Conservation (phyloP, 805 yeast genomes). For the Starmerella potacharoeniae region DNA sequence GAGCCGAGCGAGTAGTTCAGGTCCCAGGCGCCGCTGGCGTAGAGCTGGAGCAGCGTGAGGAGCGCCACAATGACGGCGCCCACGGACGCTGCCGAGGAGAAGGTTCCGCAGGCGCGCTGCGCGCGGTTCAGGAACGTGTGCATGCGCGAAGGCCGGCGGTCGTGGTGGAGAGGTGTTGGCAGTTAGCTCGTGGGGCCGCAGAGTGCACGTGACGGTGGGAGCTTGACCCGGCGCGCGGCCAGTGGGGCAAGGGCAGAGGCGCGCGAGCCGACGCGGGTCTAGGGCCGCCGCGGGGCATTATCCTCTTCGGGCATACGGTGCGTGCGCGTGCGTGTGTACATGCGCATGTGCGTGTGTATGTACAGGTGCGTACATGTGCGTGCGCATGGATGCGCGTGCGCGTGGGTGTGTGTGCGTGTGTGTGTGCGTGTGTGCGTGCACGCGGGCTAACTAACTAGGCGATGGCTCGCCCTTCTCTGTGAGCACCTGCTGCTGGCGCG, state of each 20-base stretch:
- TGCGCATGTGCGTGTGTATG: no score
- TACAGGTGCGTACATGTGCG: no score
- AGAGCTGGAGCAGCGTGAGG: slow-evolving; percentile 23
- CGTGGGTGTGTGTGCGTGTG: background rate
- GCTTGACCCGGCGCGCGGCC: no score
- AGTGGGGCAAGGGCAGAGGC: no score
- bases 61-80: slow-evolving; percentile 26
- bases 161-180: background rate
- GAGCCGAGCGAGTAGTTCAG: slow-evolving; percentile 14
- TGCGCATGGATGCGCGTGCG: no score
- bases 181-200: background rate
- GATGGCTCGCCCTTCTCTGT: background rate
- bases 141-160: slow-evolving; percentile 20
- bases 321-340: no score
- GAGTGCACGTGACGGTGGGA: background rate
- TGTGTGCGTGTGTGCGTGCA: no score
- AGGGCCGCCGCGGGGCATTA: no score
- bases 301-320: no score
- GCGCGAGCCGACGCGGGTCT: no score
- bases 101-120: slow-evolving; percentile 28
- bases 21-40: slow-evolving; percentile 22
- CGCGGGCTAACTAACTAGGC: no score
- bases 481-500: slow-evolving; percentile 5
- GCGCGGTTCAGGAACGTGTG: slow-evolving; percentile 28
- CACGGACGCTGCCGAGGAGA: slow-evolving; percentile 26